These are phyloP conservation scores for Hyaloscypha bicolor DNA, from an alignment of 495 filamentous ascomycete species.

Conservation along the genomic window DNA sequence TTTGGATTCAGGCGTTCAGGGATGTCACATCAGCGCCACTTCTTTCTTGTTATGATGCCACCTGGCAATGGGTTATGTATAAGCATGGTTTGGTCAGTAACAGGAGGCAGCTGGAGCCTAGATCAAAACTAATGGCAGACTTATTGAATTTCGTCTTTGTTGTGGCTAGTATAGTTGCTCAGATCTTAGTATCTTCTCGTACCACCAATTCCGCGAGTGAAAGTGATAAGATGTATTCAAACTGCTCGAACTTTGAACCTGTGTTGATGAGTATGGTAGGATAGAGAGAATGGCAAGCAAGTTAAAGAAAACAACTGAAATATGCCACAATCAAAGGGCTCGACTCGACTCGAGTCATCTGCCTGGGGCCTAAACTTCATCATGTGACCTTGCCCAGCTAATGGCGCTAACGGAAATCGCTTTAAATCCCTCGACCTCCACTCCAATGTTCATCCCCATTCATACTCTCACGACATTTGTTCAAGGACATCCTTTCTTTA, in stretches of 20 bases:
- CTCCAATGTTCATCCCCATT: no score
- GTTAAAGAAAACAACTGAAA: no score
- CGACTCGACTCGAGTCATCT: background rate
- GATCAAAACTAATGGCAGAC: background rate
- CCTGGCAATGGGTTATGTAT: background rate
- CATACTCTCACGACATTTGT: background rate
- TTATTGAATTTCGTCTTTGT: background rate
- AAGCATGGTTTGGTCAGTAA: background rate
- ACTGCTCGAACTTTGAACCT: no score
- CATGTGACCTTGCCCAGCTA: no score
- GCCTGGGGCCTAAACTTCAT: no score
- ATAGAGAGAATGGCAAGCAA: no score
- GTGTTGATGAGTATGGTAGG: no score
- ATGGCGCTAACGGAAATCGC: no score
- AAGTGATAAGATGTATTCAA: background rate
- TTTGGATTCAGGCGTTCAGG: background rate
- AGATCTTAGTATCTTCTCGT: background rate
- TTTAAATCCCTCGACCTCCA: background rate
- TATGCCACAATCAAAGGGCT: background rate
- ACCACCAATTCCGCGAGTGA: background rate
- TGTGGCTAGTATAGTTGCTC: background rate
- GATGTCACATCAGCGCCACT: conserved; percentile 6
- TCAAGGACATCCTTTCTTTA: background rate
- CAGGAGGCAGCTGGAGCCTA: conserved; percentile 1
- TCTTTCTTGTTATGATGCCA: background rate